Evolutionary conservation across 202 grass and related monocot genomes (phyloP).

Genomic region (Saccharum hybrid): DNA sequence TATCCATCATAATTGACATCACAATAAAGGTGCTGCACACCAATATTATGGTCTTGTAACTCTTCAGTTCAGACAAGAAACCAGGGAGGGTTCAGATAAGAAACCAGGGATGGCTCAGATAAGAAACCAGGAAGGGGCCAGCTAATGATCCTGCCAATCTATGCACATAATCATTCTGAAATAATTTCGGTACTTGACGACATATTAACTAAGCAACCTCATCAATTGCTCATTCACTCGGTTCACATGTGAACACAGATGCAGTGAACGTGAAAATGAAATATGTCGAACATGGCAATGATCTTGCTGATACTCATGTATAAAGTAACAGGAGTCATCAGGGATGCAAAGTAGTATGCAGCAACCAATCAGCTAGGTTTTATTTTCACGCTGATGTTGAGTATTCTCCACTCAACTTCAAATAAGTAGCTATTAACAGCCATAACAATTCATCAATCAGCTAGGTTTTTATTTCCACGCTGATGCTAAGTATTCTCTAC

Average conservation of each 20-base stretch:
- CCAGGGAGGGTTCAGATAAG: neutral
- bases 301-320: neutral
- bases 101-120: neutral
- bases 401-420: neutral
- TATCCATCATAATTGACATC: neutral
- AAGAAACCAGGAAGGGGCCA: neutral
- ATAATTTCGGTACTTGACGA: neutral
- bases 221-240: neutral
- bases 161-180: slow-evolving; percentile 1
- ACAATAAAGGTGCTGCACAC: slow-evolving; percentile 25
- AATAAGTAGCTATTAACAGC: neutral
- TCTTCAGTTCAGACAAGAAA: neutral
- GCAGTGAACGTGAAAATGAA: neutral
- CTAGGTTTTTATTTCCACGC: neutral
- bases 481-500: neutral
- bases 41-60: neutral
- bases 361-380: slow-evolving; percentile 28
- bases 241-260: slow-evolving; percentile 20
- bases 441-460: slow-evolving; percentile 15
- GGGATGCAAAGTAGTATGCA: slow-evolving; percentile 11
- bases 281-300: neutral
- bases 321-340: neutral
- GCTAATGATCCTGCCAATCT: slow-evolving; percentile 4
- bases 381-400: neutral
- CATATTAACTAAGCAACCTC: neutral